Evolutionary conservation across 345 rosid species (phyloP), one percentile per base, ranked within the genome.

Genomic region (Arabidopsis suecica): DNA sequence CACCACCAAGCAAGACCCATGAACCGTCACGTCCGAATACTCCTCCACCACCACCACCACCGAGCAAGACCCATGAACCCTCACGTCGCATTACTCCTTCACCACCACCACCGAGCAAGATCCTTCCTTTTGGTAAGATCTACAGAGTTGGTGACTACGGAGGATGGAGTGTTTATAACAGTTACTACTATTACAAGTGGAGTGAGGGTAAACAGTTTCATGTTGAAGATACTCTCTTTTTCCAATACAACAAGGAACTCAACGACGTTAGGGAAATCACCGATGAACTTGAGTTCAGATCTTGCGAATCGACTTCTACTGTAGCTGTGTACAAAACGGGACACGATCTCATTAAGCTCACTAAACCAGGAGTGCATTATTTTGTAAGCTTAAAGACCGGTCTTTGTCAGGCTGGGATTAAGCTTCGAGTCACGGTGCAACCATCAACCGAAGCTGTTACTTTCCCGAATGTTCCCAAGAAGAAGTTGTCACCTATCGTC

Each of bases 161-260:
- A 48, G 53, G 53, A 48, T 48, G 53, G 53, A 48, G 53, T 11
- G 53, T 48, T 20, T 48, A 48, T 8, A 16, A 48, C 53, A 48
- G 53, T 18, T 48, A 16, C 23, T 48, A 48, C 53, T 48, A 18
- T 18, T 48, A 48, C 5, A 18, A 9, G 53, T 48, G 53, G 53
- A 48, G 53, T 48, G 23, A 16, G 9, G 10, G 1, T 3, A 48
- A 8, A 48, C 53, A 48, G 20, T 48, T 48, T 48, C 10, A 8
- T 7, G 53, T 48, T 7, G 53, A 23, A 48, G 53, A 48, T 48
- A 48, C 53, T 48, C 53, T 48, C 11, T 48, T 7, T 18, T 48
- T 48, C 53, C 11, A 48, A 18, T 48, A 48, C 53, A 48, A 48
- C 53, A 48, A 16, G 11, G 10, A 7, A 9, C 53, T 48, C 53